Evolutionary conservation across 1,284 basidiomycete genomes (phyloP).

Genomic region (Ustilago bromivora): DNA sequence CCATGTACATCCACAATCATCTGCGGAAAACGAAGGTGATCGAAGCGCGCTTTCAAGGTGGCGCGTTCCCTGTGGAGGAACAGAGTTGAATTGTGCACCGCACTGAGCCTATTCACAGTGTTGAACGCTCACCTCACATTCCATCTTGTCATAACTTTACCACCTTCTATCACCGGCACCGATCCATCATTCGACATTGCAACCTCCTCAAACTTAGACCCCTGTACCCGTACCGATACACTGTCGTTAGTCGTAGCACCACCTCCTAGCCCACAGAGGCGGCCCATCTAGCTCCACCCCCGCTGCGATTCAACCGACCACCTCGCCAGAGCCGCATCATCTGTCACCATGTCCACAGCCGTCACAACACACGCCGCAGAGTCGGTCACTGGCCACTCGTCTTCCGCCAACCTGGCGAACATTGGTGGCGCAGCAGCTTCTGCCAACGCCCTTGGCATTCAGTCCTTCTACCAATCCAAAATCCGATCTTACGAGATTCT

Average conservation of each 20-base stretch:
- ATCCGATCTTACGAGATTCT: slow-evolving; percentile 90
- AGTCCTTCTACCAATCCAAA: slow-evolving; percentile 94
- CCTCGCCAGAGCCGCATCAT: background rate
- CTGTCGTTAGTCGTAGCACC: background rate
- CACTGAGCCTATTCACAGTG: background rate
- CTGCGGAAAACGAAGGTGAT: slow-evolving; percentile 18
- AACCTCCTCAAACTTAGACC: background rate
- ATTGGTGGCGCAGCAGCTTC: slow-evolving; percentile 50
- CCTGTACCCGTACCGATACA: background rate
- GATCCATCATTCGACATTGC: background rate
- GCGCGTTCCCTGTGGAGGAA: slow-evolving; percentile 44
- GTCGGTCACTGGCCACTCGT: slow-evolving; percentile 16
- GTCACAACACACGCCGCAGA: slow-evolving; percentile 41
- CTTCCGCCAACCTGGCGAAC: slow-evolving; percentile 27
- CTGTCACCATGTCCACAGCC: slow-evolving; percentile 39
- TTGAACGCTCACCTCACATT: background rate
- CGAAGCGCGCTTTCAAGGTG: slow-evolving; percentile 30
- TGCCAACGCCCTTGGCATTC: slow-evolving; percentile 59
- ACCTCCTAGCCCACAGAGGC: background rate
- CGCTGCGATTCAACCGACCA: background rate
- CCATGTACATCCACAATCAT: background rate
- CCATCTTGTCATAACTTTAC: background rate
- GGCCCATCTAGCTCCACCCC: background rate
- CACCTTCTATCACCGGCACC: background rate
- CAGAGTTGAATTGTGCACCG: slow-evolving; percentile 1